phyloP scores from a whole-genome alignment of 2,329 filamentous ascomycete genomes.

The Penicillium expansum region DNA sequence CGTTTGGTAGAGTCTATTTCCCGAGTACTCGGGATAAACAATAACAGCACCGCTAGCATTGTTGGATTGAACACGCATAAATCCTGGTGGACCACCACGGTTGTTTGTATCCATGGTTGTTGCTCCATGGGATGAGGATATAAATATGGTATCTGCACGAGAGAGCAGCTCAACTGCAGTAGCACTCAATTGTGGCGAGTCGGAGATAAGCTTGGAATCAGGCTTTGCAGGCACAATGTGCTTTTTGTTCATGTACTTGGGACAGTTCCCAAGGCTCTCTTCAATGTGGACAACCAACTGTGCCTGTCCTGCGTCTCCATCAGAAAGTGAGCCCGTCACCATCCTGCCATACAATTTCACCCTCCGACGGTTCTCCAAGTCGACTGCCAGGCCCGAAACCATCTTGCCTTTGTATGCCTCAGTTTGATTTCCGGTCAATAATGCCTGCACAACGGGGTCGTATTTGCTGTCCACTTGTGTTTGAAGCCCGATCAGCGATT shows the following conservation, averaged over 20 bases:
- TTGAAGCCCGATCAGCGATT: constrained; percentile 62
- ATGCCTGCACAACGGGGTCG: constrained; percentile 67
- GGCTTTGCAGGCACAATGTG: constrained; percentile 57
- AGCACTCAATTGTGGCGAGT: constrained; percentile 25
- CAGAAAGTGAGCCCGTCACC: constrained; percentile 58
- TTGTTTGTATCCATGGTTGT: constrained; percentile 80
- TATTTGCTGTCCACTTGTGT: constrained; percentile 58
- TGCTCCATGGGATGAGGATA: constrained; percentile 63
- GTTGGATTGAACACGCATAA: constrained; percentile 66
- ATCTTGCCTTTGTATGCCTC: constrained; percentile 43
- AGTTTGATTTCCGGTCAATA: constrained; percentile 44
- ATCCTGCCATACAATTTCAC: constrained; percentile 72
- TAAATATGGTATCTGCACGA: constrained; percentile 54
- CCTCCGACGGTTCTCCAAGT: constrained; percentile 65
- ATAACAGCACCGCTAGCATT: constrained; percentile 49
- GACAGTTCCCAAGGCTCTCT: constrained; percentile 75
- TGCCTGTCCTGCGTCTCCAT: constrained; percentile 33
- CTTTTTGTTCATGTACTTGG: constrained; percentile 81
- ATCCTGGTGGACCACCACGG: constrained; percentile 71
- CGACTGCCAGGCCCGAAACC: constrained; percentile 61
- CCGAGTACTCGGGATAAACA: constrained; percentile 79
- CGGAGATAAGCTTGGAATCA: constrained; percentile 52
- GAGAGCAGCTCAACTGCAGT: constrained; percentile 2
- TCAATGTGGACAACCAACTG: constrained; percentile 67
- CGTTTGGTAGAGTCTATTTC: constrained; percentile 80